These are phyloP conservation scores for Pythium insidiosum DNA, from an alignment of 352 stramenopile species.

Conservation along the genomic window DNA sequence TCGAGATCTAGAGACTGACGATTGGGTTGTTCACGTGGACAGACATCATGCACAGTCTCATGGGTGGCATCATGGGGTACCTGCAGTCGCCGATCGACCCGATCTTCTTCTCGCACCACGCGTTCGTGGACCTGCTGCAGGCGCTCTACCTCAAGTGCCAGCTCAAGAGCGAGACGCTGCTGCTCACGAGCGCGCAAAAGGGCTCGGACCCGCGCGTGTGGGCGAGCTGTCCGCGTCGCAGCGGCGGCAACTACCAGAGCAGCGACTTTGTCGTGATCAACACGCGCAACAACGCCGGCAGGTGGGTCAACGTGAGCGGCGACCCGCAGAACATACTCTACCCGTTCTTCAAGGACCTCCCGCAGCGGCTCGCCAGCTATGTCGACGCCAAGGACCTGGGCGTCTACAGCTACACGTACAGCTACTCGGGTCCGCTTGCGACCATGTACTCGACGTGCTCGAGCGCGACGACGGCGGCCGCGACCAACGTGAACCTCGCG, in stretches of 20 bases:
- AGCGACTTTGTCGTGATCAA: constrained; percentile 8
- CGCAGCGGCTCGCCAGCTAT: constrained; percentile 17
- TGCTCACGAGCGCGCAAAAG: constrained; percentile 19
- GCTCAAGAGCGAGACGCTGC: constrained; percentile 7
- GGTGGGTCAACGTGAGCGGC: constrained; percentile 25
- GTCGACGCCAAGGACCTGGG: constrained; percentile 38
- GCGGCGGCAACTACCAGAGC: constrained; percentile 7
- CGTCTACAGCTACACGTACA: constrained; percentile 49
- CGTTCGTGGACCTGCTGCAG: constrained; percentile 12
- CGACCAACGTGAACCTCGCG: neutral
- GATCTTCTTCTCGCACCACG: constrained; percentile 18
- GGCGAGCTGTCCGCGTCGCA: constrained; percentile 17
- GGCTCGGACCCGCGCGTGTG: constrained; percentile 25
- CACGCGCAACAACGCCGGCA: neutral
- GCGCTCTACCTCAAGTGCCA: constrained; percentile 19
- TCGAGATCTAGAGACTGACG: too few relatives aligned
- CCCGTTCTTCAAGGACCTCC: constrained; percentile 50
- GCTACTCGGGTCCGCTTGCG: constrained; percentile 24
- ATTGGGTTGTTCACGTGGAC: neutral
- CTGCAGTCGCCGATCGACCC: constrained; percentile 16
- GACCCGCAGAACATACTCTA: constrained; percentile 29
- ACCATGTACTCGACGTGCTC: constrained; percentile 43
- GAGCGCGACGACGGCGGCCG: constrained; percentile 15
- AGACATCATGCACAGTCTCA: constrained; percentile 13
- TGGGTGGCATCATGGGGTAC: constrained; percentile 10